Evolutionary conservation across 2,329 filamentous ascomycete genomes (phyloP).

Genomic region (Stagonosporopsis vannaccii): DNA sequence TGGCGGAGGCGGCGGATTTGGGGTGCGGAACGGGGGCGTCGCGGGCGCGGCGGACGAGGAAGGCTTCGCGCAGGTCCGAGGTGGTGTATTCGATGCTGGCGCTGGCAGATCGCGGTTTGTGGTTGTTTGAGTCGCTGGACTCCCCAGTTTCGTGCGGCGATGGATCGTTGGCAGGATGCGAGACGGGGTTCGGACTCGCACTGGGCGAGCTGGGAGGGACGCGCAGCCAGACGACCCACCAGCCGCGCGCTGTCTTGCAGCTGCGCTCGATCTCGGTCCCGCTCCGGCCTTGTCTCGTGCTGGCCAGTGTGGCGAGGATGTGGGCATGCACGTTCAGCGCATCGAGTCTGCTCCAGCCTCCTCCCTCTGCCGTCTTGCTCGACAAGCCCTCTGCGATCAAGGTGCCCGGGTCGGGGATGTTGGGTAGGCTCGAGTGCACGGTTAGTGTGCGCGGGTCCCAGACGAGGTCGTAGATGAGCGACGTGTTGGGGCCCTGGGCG

Average conservation of each 20-base stretch:
- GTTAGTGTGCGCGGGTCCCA: conserved; percentile 66
- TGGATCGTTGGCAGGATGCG: not conserved
- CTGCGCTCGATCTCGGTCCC: conserved; percentile 63
- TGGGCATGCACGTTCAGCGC: conserved; percentile 68
- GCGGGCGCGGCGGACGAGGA: conserved; percentile 52
- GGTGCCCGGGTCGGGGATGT: conserved; percentile 64
- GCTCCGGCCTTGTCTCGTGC: conserved; percentile 51
- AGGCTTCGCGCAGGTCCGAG: conserved; percentile 50
- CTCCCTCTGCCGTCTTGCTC: conserved; percentile 12
- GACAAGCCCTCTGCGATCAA: conserved; percentile 49
- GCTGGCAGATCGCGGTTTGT: not conserved
- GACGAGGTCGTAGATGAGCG: conserved; percentile 66
- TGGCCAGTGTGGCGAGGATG: conserved; percentile 63
- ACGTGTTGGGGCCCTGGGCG: conserved; percentile 36
- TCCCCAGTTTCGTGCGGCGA: too few relatives aligned
- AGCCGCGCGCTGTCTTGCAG: conserved; percentile 68
- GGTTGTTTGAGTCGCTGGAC: not conserved
- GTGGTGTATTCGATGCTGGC: not conserved
- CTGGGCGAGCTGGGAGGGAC: conserved; percentile 48
- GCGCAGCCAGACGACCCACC: conserved; percentile 73
- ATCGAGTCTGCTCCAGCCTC: conserved; percentile 62
- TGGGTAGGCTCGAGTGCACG: conserved; percentile 68
- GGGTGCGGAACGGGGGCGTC: conserved; percentile 30
- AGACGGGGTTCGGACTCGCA: not conserved
- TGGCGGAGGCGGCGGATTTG: conserved; percentile 42